These are phyloP conservation scores for Erysiphe pulchra DNA, from an alignment of 2,329 filamentous ascomycete species.

Conservation along the genomic window DNA sequence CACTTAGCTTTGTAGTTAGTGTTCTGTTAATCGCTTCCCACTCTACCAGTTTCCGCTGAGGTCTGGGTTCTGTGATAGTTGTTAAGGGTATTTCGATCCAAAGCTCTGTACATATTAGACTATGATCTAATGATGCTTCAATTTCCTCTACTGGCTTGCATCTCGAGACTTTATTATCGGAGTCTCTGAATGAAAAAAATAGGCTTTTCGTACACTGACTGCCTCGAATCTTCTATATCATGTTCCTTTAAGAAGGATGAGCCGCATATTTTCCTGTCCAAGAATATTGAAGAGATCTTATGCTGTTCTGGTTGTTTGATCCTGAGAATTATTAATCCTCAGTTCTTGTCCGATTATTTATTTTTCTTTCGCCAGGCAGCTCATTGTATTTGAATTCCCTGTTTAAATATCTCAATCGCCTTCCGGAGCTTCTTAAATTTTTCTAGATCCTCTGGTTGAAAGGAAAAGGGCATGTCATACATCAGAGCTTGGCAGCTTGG, in stretches of 20 bases:
- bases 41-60: neutral
- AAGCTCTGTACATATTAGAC: neutral
- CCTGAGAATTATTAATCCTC: no score
- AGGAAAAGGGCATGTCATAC: no score
- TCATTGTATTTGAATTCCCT: no score
- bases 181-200: neutral
- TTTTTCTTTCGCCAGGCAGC: no score
- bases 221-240: neutral
- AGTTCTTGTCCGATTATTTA: no score
- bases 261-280: neutral
- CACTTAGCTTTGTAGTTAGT: neutral
- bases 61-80: neutral
- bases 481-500: no score
- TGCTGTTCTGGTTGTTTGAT: no score
- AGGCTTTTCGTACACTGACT: neutral
- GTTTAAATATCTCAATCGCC: no score
- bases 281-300: no score
- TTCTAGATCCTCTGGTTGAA: no score
- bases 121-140: neutral
- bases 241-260: neutral
- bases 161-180: neutral
- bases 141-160: neutral
- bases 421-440: no score
- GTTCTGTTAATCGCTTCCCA: neutral
- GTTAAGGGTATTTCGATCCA: neutral